Evolutionary conservation across 169 alveolate genomes (phyloP).

Genomic region (Eimeria acervulina): DNA sequence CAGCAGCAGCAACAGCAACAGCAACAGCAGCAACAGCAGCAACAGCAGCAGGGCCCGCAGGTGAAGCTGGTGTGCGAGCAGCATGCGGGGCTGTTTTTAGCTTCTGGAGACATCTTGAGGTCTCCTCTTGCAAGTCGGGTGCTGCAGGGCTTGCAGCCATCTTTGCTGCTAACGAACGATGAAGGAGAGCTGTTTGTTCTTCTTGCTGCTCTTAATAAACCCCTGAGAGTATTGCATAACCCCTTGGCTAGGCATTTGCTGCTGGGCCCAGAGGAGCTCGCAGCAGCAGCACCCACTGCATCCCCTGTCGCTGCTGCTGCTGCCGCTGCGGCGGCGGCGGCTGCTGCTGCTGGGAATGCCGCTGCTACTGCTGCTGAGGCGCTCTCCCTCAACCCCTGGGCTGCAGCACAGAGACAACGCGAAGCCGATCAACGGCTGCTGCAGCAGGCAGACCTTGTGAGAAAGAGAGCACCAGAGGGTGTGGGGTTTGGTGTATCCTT

Average conservation of each 20-base stretch:
- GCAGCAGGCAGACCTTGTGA: conserved; percentile 51
- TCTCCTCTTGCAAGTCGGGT: conserved; percentile 84
- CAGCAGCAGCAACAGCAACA: conserved; percentile 8
- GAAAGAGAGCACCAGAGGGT: neutral
- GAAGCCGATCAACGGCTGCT: conserved; percentile 47
- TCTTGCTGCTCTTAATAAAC: conserved; percentile 83
- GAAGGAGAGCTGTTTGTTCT: conserved; percentile 87
- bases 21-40: conserved; percentile 52
- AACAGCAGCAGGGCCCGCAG: conserved; percentile 24
- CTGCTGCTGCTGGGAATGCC: conserved; percentile 18
- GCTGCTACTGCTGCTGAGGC: conserved; percentile 49
- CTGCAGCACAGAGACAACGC: conserved; percentile 20
- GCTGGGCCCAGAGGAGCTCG: neutral
- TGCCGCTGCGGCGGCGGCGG: neutral
- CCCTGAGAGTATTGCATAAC: conserved; percentile 77
- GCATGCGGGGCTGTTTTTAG: conserved; percentile 85
- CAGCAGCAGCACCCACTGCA: too few species aligned
- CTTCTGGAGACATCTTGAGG: conserved; percentile 81
- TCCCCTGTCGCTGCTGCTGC: neutral
- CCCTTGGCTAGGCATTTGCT: conserved; percentile 6
- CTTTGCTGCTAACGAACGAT: conserved; percentile 85
- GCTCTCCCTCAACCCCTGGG: conserved; percentile 11
- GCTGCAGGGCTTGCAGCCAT: conserved; percentile 84
- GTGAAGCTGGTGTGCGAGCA: conserved; percentile 86
- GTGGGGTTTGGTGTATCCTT: too few species aligned